Base-by-base conservation (phyloP, 805 yeast genomes). In the Ogataea pini region DNA sequence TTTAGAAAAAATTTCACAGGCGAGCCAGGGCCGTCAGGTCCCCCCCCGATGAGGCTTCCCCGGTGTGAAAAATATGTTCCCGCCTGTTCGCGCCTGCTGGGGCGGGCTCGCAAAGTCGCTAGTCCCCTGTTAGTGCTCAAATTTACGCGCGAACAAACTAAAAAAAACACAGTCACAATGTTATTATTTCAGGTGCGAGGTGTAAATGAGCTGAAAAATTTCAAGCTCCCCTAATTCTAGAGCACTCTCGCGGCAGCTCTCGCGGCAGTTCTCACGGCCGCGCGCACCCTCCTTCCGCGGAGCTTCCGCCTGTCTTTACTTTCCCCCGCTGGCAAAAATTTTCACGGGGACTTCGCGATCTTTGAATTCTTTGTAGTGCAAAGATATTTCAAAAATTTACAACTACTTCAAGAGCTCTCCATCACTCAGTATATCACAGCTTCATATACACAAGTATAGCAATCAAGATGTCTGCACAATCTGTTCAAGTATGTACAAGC, bases 401-500 rank as follows among this genome's bases (percentile, higher is more conserved):
- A 25, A 19, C 22, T 39, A 39, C 42, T 39, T 27, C 42, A 39
- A 18, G 24, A 34, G 37, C 37, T 34, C 37, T 5, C 37, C 37
- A 34, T n/a, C 13, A 17, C 24, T 19, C 13, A 36, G 40, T 36
- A 27, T 27, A 16, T 19, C 8, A 27, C 13, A 39, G 36, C 37
- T 40, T 41, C 36, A 28, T 31, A 31, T 29, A 41, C 36, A 41
- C 32, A 29, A 41, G 44, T 17, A 28, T 19, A 39, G 37, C 27
- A 32, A 42, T 10, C 55, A 57, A 49, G 47, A 64, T 63, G 66
- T 62, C 89, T 71, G 75, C 77, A 75, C 89, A 86, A 82, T 85
- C 91, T 79, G 92, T 86, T 74, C 91, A 85, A 82, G 90, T 84
- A 84, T 80, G 90, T 84, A 44, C 47, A 52, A 28, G n/a, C 28